Base-by-base conservation (phyloP, 2,329 filamentous ascomycete genomes). In the Fonsecaea pugnacius region DNA sequence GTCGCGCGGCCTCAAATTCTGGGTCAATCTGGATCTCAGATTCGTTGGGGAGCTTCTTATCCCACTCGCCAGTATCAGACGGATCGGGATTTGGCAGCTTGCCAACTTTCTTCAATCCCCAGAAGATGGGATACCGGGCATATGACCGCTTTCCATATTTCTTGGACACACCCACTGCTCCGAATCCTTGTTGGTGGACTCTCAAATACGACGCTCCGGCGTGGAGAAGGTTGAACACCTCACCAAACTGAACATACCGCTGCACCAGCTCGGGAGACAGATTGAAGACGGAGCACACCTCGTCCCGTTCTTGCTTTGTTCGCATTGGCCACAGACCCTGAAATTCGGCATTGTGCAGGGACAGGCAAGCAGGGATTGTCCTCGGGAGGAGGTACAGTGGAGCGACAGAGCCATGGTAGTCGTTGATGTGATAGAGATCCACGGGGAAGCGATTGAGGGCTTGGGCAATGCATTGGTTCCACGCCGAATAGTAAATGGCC, bases 291-390 rank as follows among this genome's bases (percentile, higher is more conserved):
- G 81, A 80, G 73, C 86, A 88, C 3, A 89, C 85, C 73, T 90
- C 87, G 46, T 83, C 82, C 62, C 82, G 81, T 69, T 89, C 87
- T 51, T 84, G 82, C 7, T 83, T 79, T 8, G 83, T 87, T 9
- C 87, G 80, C 83, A 89, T 88, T 0, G 86, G 85, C 87, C 87
- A 89, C 24, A 89, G 77, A 56, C 87, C 87, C 73, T 89, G 87
- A 70, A 89, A 89, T 68, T 89, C 87, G 56, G 87, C 87, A 68
- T 89, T 89, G 74, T 89, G 87, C 12, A 89, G 83, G 0, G 87
- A 89, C 8, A 89, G 76, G 69, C 85, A 87, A 67, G 83, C 82
- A 2, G 87, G 87, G 48, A 89, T 81, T 0, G 84, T 86, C 67
- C 84, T 76, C 1, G 87, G 87, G 2, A 90, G 80, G 21, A 89